These are phyloP conservation scores for Lophiostoma macrostomum DNA, from an alignment of 495 filamentous ascomycete genomes.

Conservation along the genomic window DNA sequence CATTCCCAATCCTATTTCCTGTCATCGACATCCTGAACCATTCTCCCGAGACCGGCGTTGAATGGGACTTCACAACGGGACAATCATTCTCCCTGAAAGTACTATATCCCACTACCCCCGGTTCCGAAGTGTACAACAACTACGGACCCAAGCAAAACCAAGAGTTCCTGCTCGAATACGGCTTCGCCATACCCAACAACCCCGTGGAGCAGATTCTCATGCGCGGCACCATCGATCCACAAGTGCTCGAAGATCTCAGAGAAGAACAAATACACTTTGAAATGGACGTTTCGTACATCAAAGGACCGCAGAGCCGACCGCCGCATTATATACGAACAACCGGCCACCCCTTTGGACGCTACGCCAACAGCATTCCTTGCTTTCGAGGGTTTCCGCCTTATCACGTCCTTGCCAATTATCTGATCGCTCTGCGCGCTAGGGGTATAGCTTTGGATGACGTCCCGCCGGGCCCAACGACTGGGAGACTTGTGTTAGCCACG, in stretches of 20 bases:
- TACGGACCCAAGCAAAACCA: constrained; percentile 67
- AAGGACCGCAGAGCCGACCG: not conserved
- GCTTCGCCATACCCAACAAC: constrained; percentile 61
- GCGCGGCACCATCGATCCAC: constrained; percentile 29
- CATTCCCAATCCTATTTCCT: constrained; percentile 56
- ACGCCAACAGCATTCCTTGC: constrained; percentile 4
- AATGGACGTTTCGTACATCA: not conserved
- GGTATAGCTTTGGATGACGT: not conserved
- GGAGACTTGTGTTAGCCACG: constrained; percentile 2
- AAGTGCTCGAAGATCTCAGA: not conserved
- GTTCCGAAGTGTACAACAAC: constrained; percentile 63
- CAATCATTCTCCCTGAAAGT: constrained; percentile 45
- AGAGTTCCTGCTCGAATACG: constrained; percentile 66
- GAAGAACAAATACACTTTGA: constrained; percentile 6
- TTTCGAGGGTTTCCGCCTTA: constrained; percentile 15
- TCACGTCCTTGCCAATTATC: constrained; percentile 11
- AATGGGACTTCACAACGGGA: constrained; percentile 54
- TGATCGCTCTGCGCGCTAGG: constrained; percentile 1
- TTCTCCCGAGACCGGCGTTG: constrained; percentile 53
- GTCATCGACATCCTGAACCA: constrained; percentile 63
- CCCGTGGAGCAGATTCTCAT: constrained; percentile 39
- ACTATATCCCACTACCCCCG: constrained; percentile 44
- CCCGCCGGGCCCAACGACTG: not conserved
- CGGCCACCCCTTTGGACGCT: constrained; percentile 1
- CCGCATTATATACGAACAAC: constrained; percentile 5